Evolutionary conservation across 2,329 filamentous ascomycete genomes (phyloP), one percentile per base, ranked within the genome.

Genomic region (Anthostomella pinea): DNA sequence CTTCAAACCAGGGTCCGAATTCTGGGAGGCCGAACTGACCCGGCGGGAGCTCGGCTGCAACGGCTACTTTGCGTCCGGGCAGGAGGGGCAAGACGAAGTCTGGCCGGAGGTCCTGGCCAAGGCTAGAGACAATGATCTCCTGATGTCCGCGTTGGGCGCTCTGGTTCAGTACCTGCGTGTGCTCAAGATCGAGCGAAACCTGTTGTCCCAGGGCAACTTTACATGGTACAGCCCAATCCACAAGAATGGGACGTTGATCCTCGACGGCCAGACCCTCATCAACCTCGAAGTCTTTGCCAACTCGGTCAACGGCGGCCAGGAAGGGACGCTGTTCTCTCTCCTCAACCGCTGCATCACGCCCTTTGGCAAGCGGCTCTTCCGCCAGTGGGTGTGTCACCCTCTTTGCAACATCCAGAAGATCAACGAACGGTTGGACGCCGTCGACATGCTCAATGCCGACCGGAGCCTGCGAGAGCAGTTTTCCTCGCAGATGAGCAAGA

Each of bases 241-340:
- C 38, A 85, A 85, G 55, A 95, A 96, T 58, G 88, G 89, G 9
- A 97, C 87, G 19, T 69, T 98, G 28, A 85, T 98, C 8, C 75
- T 98, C 1, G 93, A 98, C 53, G 93, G 93, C 1, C 93, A 98
- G 59, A 97, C 90, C 15, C 72, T 98, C 51, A 94, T 95, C 70
- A 98, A 98, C 56, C 80, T 98, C n/a, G 93, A 98, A 59, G 79
- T 98, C 5, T 98, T 98, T 52, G 78, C 88, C 51, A 98, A 98
- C 63, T 90, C 84, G 1, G 88, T 85, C 48, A 91, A 96, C 56
- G 91, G 90, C 6, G 81, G 87, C 10, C 60, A 73, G 1, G 85
- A 95, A 24, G 93, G 93, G 6, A 97, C 93, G 0, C 67, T 98
- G 2, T 98, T 97, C 63, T 78, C 77, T 33, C 79, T 98, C 46